Percentiles rank a stretch among this genome's conserved stretches.
Evolutionary conservation across 306 rosid species (phyloP).

Genomic region (Vicia sativa): DNA sequence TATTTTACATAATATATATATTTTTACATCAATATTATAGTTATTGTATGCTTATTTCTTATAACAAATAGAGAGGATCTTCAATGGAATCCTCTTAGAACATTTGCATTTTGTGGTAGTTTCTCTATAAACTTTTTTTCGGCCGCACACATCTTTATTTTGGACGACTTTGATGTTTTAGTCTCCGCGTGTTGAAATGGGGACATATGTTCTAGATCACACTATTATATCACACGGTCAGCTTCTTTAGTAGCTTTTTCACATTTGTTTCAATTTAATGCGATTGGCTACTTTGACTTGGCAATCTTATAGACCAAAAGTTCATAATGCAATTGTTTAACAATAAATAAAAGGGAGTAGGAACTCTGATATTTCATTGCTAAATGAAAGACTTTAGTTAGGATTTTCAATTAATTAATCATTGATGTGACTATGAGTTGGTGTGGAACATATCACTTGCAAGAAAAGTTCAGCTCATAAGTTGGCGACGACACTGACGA

Average conservation of each 20-base stretch:
- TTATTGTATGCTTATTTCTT: too few relatives aligned
- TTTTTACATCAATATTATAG: too few relatives aligned
- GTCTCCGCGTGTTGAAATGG: neutral
- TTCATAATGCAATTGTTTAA: neutral
- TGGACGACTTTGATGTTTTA: too few relatives aligned
- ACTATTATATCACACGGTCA: neutral
- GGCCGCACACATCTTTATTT: too few relatives aligned
- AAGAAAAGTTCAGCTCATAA: constrained; percentile 40
- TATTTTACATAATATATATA: too few relatives aligned
- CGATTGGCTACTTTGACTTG: constrained; percentile 6
- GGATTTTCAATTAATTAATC: neutral
- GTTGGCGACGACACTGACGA: constrained; percentile 6
- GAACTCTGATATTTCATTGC: neutral
- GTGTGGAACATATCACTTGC: constrained; percentile 24
- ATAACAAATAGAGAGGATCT: too few relatives aligned
- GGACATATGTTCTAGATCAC: neutral
- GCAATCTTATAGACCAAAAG: neutral
- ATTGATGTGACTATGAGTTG: neutral
- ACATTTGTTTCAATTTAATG: neutral
- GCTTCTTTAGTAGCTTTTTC: neutral
- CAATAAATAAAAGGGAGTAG: neutral
- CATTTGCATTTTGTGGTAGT: too few relatives aligned
- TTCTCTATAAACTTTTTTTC: too few relatives aligned
- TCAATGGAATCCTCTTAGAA: too few relatives aligned
- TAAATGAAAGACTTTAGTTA: neutral